A percentile compares a stretch with the other conserved stretches of the same genome.
Conservation (phyloP, 2,329 filamentous ascomycete species). For the Cylindrodendrum hubeiense region DNA sequence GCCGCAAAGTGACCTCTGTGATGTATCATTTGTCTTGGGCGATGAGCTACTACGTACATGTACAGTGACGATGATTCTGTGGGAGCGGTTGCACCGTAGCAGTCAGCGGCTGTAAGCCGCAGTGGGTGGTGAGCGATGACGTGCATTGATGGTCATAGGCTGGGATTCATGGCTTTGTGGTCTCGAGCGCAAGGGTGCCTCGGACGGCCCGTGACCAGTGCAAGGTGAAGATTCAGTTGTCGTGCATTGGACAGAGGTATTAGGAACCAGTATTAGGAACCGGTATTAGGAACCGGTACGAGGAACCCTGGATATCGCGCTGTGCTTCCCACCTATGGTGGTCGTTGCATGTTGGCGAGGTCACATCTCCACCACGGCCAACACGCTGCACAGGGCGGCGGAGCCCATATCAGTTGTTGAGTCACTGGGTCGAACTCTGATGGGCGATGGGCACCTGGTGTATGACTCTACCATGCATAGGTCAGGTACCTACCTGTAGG, state of each 20-base stretch:
- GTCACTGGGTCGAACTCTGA: constrained; percentile 8
- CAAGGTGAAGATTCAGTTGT: neutral
- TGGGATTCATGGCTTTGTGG: neutral
- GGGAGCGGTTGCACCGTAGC: neutral
- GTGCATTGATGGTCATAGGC: constrained; percentile 19
- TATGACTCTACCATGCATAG: constrained; percentile 14
- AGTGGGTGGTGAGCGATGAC: constrained; percentile 17
- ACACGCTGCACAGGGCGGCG: constrained; percentile 8
- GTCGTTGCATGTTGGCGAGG: neutral
- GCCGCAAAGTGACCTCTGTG: constrained; percentile 22
- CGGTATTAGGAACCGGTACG: neutral
- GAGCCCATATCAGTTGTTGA: constrained; percentile 19
- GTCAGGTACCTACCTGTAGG: neutral
- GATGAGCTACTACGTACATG: constrained; percentile 5
- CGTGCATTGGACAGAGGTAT: neutral
- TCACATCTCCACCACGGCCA: constrained; percentile 2
- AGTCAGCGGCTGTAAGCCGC: neutral
- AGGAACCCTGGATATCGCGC: neutral
- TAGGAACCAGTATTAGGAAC: neutral
- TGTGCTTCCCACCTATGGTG: neutral
- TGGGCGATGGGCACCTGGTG: neutral
- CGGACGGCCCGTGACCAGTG: neutral
- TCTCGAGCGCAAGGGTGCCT: neutral
- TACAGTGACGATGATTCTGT: neutral
- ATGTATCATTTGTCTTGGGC: constrained; percentile 25